phyloP scores from a whole-genome alignment of 768 basidiomycete species.

The Fistulinella prunicolor region DNA sequence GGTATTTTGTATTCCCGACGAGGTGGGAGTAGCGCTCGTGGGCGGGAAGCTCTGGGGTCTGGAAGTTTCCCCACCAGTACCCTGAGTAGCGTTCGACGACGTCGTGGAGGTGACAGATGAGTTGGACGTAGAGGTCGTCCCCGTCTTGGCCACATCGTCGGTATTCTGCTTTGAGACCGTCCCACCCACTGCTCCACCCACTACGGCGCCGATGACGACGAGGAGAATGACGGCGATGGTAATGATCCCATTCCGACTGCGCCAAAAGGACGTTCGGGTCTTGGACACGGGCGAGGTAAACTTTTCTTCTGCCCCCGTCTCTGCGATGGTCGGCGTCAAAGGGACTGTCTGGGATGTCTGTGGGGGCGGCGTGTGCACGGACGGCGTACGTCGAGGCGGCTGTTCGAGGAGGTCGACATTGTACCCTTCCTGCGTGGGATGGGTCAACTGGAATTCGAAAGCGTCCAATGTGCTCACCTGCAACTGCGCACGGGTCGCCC shows the following conservation, averaged over 20 bases:
- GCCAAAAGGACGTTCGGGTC: slow-evolving; percentile 43
- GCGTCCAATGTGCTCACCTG: slow-evolving; percentile 31
- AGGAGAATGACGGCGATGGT: slow-evolving; percentile 36
- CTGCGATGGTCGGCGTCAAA: slow-evolving; percentile 7
- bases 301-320: slow-evolving; percentile 15
- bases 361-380: slow-evolving; percentile 14
- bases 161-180: slow-evolving; percentile 34
- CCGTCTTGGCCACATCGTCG: neutral
- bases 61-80: too few relatives aligned
- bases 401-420: slow-evolving; percentile 44
- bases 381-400: slow-evolving; percentile 20
- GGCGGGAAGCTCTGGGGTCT: too few relatives aligned
- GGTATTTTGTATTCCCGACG: too few relatives aligned
- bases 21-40: too few relatives aligned
- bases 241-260: slow-evolving; percentile 44
- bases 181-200: slow-evolving; percentile 61
- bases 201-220: slow-evolving; percentile 47
- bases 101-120: neutral
- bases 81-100: neutral
- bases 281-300: neutral
- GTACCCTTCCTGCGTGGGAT: slow-evolving; percentile 47
- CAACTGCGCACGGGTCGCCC: slow-evolving; percentile 40
- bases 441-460: neutral
- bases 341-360: slow-evolving; percentile 14
- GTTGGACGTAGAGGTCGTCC: neutral